Base-by-base conservation (phyloP, 495 filamentous ascomycete genomes). In the Baudoinia panamericana region DNA sequence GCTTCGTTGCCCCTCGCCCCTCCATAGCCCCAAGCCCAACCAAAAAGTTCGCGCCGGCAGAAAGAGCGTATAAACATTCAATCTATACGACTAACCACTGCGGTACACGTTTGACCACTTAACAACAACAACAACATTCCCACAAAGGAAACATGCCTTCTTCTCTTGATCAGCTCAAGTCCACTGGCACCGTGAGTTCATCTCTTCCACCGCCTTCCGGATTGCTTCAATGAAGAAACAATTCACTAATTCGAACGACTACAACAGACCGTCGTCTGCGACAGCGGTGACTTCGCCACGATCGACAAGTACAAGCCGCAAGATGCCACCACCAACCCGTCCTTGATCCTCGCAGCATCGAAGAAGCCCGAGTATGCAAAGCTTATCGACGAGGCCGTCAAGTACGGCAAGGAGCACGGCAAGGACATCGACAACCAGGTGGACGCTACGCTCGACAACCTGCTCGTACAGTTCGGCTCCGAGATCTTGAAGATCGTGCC, bases 241-340 rank as follows among this genome's bases (percentile, higher is more conserved):
- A 39, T 25, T 25, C 26, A 25, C 49, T 31, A 34, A 41, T 41
- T 46, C 16, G 29, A 32, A 25, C 27, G 31, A 16, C 16, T n/a
- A n/a, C 16, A 41, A 36, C 45, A 88, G 78, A 83, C 82, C 42
- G 88, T 95, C 57, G 86, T 95, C 62, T 87, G 84, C 64, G 90
- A 96, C 69, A 93, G 86, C 62, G 90, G 87, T 77, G 80, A 79
- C 55, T 64, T 66, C 45, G 59, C 67, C 75, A 83, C 87, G 57
- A 99, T 99, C 63, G 85, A 71, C 73, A 96, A 99, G 71, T 99
- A 99, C 76, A 90, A 94, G 76, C 90, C 90, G 41, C 87, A 95
- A 75, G 90, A 99, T 81, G 90, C 87, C 56, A 95, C 87, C 58
- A 99, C 90, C 64, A 99, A 99, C 73, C 90, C 90, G 27, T 95